These are phyloP conservation scores for Physocladia obscura DNA, from an alignment of 192 early-diverging fungal species.

Conservation along the genomic window DNA sequence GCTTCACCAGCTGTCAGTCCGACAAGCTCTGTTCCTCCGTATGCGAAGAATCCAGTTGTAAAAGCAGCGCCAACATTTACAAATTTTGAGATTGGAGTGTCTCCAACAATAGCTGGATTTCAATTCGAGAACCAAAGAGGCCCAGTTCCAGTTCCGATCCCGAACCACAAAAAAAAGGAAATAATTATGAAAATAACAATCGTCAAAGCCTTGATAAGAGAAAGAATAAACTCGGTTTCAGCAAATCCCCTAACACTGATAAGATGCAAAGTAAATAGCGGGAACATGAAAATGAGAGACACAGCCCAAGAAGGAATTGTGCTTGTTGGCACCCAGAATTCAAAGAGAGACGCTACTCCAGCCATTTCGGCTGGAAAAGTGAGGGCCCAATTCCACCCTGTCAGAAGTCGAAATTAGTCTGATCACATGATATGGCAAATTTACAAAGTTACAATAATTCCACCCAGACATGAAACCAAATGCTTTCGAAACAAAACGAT, in stretches of 20 bases:
- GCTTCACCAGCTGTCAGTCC: conserved; percentile 88
- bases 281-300: conserved; percentile 53
- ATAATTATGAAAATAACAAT: conserved; percentile 81
- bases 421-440: too few species aligned
- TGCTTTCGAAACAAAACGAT: conserved; percentile 74
- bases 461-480: conserved; percentile 35
- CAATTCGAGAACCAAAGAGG: conserved; percentile 34
- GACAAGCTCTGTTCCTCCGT: conserved; percentile 65
- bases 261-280: conserved; percentile 60
- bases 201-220: conserved; percentile 77
- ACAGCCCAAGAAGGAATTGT: conserved; percentile 38
- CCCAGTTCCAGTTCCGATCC: conserved; percentile 50
- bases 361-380: conserved; percentile 65
- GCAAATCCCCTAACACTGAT: conserved; percentile 65
- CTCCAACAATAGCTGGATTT: conserved; percentile 6
- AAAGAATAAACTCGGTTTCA: conserved; percentile 76
- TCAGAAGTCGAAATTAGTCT: too few species aligned
- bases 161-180: conserved; percentile 63
- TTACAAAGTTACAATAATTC: conserved; percentile 37
- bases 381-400: conserved; percentile 34
- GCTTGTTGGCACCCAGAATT: conserved; percentile 51
- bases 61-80: conserved; percentile 68
- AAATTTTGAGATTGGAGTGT: too few species aligned
- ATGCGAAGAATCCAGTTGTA: conserved; percentile 64
- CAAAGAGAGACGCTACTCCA: conserved; percentile 73